Percentiles rank a stretch among this genome's conserved stretches.
phyloP scores from a whole-genome alignment of 2,329 filamentous ascomycete genomes.

The Fusarium armeniacum region DNA sequence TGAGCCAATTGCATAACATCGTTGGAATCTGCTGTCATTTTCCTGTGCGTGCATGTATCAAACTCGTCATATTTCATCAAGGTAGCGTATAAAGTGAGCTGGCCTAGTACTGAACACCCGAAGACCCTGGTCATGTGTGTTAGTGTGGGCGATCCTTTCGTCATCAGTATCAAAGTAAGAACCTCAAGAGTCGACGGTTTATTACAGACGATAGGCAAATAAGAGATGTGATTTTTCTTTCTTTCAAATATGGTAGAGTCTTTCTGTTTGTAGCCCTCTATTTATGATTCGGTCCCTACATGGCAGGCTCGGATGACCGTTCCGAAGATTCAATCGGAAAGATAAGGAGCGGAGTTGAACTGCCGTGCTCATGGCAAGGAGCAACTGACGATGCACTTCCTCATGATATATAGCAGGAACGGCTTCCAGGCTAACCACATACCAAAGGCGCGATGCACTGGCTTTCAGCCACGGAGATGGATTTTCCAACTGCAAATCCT shows the following conservation, averaged over 20 bases:
- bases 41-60: conserved; percentile 7
- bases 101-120: conserved; percentile 18
- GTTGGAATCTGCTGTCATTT: conserved; percentile 37
- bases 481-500: background rate
- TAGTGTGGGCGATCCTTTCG: conserved; percentile 21
- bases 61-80: conserved; percentile 14
- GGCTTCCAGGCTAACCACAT: background rate
- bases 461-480: background rate
- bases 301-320: background rate
- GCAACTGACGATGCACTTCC: conserved; percentile 27
- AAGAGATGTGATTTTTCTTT: too few species aligned
- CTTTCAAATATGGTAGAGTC: background rate
- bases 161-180: conserved; percentile 8
- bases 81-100: conserved; percentile 14
- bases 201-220: background rate
- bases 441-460: background rate
- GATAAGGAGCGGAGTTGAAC: conserved; percentile 20
- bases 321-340: background rate
- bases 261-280: background rate
- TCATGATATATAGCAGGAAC: conserved; percentile 19
- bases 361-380: conserved; percentile 4
- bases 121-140: conserved; percentile 31
- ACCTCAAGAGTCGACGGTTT: background rate
- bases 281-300: background rate
- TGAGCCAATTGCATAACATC: conserved; percentile 35